phyloP scores from a whole-genome alignment of 1,284 basidiomycete species.

The Ceratobasidium sp. region DNA sequence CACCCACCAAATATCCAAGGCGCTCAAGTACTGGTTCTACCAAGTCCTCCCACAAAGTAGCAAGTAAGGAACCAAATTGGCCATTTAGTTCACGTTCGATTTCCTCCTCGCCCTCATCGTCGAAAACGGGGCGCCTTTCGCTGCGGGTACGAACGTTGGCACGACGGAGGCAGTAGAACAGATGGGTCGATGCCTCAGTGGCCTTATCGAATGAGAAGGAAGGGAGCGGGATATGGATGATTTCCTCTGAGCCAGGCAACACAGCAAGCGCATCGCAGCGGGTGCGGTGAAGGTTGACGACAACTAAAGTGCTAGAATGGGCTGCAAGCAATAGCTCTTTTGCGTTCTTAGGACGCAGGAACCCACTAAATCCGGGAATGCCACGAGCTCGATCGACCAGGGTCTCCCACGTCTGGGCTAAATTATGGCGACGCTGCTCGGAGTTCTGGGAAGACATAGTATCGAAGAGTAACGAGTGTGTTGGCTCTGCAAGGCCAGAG shows the following conservation, averaged over 20 bases:
- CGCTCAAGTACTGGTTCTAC: too few relatives aligned
- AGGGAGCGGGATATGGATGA: background rate
- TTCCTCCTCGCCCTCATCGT: too few relatives aligned
- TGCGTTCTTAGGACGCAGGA: background rate
- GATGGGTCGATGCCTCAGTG: background rate
- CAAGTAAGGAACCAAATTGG: too few relatives aligned
- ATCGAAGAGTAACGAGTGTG: too few relatives aligned
- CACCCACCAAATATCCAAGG: background rate
- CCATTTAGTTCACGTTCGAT: too few relatives aligned
- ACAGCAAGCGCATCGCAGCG: constrained; percentile 5
- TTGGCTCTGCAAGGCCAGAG: too few relatives aligned
- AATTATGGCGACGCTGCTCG: too few relatives aligned
- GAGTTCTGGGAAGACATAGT: too few relatives aligned
- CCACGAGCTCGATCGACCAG: background rate
- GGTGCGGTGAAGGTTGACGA: background rate
- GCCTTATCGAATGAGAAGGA: background rate
- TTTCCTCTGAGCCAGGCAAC: background rate
- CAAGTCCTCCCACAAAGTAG: too few relatives aligned
- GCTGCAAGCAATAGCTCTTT: background rate
- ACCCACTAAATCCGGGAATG: background rate
- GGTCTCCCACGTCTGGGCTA: background rate
- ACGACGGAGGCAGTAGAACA: background rate
- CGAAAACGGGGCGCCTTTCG: too few relatives aligned
- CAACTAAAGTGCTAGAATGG: background rate
- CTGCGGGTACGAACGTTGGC: background rate